Base-by-base conservation (phyloP, 75 land plant species). In the Sequoia sempervirens region DNA sequence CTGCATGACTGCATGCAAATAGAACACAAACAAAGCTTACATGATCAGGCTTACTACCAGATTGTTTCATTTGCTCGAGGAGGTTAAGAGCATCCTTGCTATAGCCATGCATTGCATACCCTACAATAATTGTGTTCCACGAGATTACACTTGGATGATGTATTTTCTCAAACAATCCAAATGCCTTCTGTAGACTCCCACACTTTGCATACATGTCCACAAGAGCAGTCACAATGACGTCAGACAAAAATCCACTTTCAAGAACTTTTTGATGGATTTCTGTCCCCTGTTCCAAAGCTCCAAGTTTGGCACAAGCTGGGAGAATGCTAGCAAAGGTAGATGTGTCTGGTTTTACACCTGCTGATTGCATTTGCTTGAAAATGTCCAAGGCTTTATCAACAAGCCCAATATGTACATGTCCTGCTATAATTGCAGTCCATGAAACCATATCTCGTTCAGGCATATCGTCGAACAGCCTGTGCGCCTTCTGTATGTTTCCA, bases 181-280 rank as follows among this genome's bases (percentile, higher is more conserved):
- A 50, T 75, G 88, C 88, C 80, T 87, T 53, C 9, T 72, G 28
- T 66, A 87, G 15, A 50, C 38, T 75, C 15, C 88, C 86, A 85
- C 88, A 87, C 76, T 85, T 87, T 38, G 73, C 82, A 75, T 87
- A 87, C 86, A 85, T 85, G 53, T 78, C 86, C 46, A 87, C 81
- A 41, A 87, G 80, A 6, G 86, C 53, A 69, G 85, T 87, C 36
- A 34, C 81, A 80, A 80, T 23, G 26, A 80, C 43, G 18, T 75
- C 79, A 36, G 11, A 75, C 38, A 37, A 40, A 75, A 75, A 75
- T 1, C 26, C 41, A 18, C 41, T 38, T 75, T 18, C 23, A 18
- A 75, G 2, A 17, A 75, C 18, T 34, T 75, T 37, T 38, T 6
- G 36, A 8, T 75, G 79, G 45, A 75, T 75, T 20, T 75, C 79